Evolutionary conservation across 495 filamentous ascomycete species (phyloP), one percentile per base, ranked within the genome.

Genomic region (Umbilicaria muhlenbergii): DNA sequence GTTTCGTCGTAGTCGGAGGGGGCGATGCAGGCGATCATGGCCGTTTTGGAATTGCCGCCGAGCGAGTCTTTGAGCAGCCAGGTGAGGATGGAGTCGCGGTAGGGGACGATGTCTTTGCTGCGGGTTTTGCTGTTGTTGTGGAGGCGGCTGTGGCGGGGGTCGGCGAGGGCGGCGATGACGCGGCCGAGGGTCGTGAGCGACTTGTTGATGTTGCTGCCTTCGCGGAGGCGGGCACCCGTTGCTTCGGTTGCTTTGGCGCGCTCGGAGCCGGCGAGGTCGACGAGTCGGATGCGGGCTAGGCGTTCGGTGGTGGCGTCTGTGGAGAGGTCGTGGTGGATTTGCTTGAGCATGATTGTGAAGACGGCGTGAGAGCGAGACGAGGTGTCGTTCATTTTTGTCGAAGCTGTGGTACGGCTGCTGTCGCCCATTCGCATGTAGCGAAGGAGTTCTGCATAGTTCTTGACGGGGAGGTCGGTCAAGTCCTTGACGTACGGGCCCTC

Each of bases 371-470:
- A 89, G 57, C 91, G 81, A 32, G 80, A 87, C 18, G 82, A 89
- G 15, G 87, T 96, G 61, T 99, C 91, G 57, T 99, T 99, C 91
- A 99, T 99, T 64, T 95, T 99, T 11, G 91, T 99, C 61, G 83
- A 85, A 17, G 91, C 91, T n/a, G 75, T 80, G 1, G 91, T 96
- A 32, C 91, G 81, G 48, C 77, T 93, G 33, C 68, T 65, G 60
- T 99, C 91, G 43, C 91, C 91, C 52, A 78, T 77, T 39, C 80
- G 81, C 87, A 99, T 95, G 59, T 80, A 80, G 33, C 80, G 78
- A 59, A 92, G 72, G 45, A 99, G 80, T 55, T 99, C 91, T 17
- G 70, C 58, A 52, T 81, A 83, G 52, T 73, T 85, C 51, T 80
- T 77, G 6, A 92, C 92, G 0, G 85, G 86, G 3, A 88, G 78